Evolutionary conservation across 2,329 filamentous ascomycete genomes (phyloP).

Genomic region (Talaromyces sp.): DNA sequence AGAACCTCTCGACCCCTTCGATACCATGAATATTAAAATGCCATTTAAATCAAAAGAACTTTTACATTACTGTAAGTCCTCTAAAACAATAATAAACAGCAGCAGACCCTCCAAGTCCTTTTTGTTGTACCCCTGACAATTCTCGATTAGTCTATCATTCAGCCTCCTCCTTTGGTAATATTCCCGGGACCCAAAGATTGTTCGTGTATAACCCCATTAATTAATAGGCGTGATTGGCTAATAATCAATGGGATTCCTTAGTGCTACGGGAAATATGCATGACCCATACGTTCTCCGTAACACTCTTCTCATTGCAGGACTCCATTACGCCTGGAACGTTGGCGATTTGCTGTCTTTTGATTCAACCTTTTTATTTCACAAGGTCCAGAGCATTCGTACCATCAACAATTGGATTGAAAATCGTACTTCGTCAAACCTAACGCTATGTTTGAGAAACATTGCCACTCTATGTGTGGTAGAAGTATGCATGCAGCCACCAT

Average conservation of each 20-base stretch:
- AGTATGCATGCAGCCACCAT: not conserved
- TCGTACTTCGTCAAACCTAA: not conserved
- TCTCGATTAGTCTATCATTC: constrained; percentile 1
- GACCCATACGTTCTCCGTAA: constrained; percentile 2
- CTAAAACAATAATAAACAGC: not conserved
- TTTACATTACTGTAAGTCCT: not conserved
- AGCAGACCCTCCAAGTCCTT: not conserved
- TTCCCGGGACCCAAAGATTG: not conserved
- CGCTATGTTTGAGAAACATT: not conserved
- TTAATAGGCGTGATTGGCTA: not conserved
- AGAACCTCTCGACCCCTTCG: constrained; percentile 1
- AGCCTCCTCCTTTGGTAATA: not conserved
- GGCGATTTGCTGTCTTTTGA: not conserved
- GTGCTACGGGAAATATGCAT: not conserved
- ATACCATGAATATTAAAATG: constrained; percentile 1
- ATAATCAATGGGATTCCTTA: not conserved
- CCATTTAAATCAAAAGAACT: not conserved
- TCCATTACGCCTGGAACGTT: constrained; percentile 4
- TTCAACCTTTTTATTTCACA: constrained; percentile 1
- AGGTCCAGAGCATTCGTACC: constrained; percentile 1
- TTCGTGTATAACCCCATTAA: not conserved
- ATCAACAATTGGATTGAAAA: not conserved
- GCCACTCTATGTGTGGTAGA: constrained; percentile 1
- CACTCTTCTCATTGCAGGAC: constrained; percentile 1
- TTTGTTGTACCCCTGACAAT: not conserved